These are phyloP conservation scores for Podaxis carcinomalis DNA, from an alignment of 768 basidiomycete species.

Conservation along the genomic window DNA sequence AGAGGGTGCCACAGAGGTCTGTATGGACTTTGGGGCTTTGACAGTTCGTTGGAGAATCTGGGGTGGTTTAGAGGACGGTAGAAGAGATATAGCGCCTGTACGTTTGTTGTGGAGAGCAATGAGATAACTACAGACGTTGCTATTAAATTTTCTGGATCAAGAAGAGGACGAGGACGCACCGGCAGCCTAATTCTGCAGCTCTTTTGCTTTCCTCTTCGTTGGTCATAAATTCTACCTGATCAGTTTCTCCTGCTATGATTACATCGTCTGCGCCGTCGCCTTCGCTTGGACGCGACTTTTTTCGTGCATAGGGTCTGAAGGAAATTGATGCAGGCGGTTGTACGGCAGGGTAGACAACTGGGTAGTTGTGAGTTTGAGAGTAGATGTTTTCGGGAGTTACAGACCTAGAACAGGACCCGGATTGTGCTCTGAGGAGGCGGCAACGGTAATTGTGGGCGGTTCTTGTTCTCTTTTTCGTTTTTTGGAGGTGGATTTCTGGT, in stretches of 20 bases:
- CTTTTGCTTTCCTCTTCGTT: slow-evolving; percentile 47
- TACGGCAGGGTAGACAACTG: slow-evolving; percentile 57
- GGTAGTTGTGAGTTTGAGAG: background rate
- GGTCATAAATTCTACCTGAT: slow-evolving; percentile 76
- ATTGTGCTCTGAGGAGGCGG: slow-evolving; percentile 24
- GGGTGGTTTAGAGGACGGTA: slow-evolving; percentile 63
- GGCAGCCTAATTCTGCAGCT: slow-evolving; percentile 57
- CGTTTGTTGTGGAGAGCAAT: slow-evolving; percentile 78
- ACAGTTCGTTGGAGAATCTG: slow-evolving; percentile 70
- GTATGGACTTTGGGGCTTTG: slow-evolving; percentile 74
- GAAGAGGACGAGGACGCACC: slow-evolving; percentile 39
- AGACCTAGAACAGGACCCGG: slow-evolving; percentile 37
- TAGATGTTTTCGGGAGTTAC: slow-evolving; percentile 2
- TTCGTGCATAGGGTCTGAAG: slow-evolving; percentile 57
- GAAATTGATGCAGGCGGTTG: slow-evolving; percentile 51
- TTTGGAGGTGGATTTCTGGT: slow-evolving; percentile 32
- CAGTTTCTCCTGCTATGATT: slow-evolving; percentile 80
- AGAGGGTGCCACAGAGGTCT: slow-evolving; percentile 44
- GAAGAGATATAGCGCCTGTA: slow-evolving; percentile 65
- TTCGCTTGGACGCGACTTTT: slow-evolving; percentile 29
- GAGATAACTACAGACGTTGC: slow-evolving; percentile 56
- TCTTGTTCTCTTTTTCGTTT: slow-evolving; percentile 36
- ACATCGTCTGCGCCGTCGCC: slow-evolving; percentile 27
- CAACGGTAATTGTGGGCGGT: slow-evolving; percentile 24
- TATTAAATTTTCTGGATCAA: background rate